These are phyloP conservation scores for Phycomyces nitens DNA, from an alignment of 192 early-diverging fungal genomes.

Conservation along the genomic window DNA sequence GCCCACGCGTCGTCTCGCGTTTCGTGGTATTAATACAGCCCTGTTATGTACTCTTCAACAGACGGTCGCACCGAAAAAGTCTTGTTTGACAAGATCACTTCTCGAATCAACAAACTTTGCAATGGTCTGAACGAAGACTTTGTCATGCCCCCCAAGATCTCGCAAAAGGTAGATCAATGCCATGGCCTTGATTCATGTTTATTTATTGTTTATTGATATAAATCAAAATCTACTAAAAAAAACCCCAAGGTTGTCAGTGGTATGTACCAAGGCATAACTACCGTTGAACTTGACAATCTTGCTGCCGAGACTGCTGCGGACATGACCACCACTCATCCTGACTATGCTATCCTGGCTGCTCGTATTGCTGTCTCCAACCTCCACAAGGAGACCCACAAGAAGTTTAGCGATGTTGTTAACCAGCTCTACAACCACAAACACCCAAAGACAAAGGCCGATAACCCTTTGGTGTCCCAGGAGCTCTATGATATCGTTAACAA, in stretches of 20 bases:
- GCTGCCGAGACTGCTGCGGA: slow-evolving; percentile 92
- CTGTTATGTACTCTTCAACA: slow-evolving; percentile 12
- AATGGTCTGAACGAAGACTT: slow-evolving; percentile 90
- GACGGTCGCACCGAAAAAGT: slow-evolving; percentile 77
- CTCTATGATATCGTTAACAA: slow-evolving; percentile 62
- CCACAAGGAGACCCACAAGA: slow-evolving; percentile 76
- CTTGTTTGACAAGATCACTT: slow-evolving; percentile 93
- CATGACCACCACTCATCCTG: slow-evolving; percentile 88
- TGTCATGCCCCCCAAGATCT: slow-evolving; percentile 84
- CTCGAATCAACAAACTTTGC: slow-evolving; percentile 90
- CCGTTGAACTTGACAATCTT: slow-evolving; percentile 94
- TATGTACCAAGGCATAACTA: slow-evolving; percentile 96
- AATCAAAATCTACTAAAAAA: no score
- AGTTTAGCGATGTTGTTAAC: slow-evolving; percentile 76
- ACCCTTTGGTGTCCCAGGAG: slow-evolving; percentile 83
- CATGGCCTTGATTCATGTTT: background rate
- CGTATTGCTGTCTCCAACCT: slow-evolving; percentile 95
- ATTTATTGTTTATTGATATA: no score
- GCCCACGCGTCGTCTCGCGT: background rate
- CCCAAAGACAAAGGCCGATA: slow-evolving; percentile 76
- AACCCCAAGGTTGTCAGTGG: slow-evolving; percentile 79
- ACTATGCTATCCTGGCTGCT: slow-evolving; percentile 94
- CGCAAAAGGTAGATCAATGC: slow-evolving; percentile 75
- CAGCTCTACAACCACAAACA: slow-evolving; percentile 84
- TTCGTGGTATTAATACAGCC: background rate